A percentile compares a stretch with the other conserved stretches of the same genome.
Evolutionary conservation across 2,329 filamentous ascomycete genomes (phyloP).

Genomic region (Botrytis elliptica): DNA sequence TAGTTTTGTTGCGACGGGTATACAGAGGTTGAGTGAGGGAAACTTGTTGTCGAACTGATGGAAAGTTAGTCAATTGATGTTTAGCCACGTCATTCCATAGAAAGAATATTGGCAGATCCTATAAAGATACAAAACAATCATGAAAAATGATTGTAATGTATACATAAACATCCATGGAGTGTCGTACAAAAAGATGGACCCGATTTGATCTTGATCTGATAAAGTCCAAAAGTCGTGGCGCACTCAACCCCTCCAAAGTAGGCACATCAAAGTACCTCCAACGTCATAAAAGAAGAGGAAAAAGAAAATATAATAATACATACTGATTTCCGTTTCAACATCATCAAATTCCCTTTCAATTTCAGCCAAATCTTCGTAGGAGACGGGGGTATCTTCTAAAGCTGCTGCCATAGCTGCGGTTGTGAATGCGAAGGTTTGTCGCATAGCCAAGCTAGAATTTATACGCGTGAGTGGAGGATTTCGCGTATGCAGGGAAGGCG

Average conservation of each 20-base stretch:
- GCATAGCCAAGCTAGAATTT: constrained; percentile 26
- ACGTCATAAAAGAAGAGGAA: background rate
- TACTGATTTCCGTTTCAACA: constrained; percentile 78
- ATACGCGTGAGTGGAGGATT: background rate
- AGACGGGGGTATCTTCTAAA: constrained; percentile 48
- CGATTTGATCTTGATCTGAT: constrained; percentile 19
- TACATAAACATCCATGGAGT: background rate
- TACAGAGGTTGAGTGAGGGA: constrained; percentile 69
- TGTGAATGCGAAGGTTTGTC: constrained; percentile 34
- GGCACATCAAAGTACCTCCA: background rate
- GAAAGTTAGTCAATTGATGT: background rate
- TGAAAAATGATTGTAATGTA: background rate
- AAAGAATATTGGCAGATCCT: background rate
- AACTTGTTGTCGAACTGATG: constrained; percentile 69
- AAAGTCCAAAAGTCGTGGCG: constrained; percentile 12
- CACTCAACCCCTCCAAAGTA: constrained; percentile 4
- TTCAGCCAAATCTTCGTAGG: constrained; percentile 74
- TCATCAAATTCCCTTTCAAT: constrained; percentile 84
- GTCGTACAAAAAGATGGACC: constrained; percentile 1
- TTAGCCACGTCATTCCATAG: background rate
- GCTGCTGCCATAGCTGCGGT: constrained; percentile 39
- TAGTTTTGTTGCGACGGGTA: constrained; percentile 68
- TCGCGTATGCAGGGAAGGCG: background rate
- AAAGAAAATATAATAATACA: constrained; percentile 40
- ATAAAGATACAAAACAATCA: background rate